Base-by-base conservation (phyloP, 257 asterid genomes). In the Solanum pinnatisectum region DNA sequence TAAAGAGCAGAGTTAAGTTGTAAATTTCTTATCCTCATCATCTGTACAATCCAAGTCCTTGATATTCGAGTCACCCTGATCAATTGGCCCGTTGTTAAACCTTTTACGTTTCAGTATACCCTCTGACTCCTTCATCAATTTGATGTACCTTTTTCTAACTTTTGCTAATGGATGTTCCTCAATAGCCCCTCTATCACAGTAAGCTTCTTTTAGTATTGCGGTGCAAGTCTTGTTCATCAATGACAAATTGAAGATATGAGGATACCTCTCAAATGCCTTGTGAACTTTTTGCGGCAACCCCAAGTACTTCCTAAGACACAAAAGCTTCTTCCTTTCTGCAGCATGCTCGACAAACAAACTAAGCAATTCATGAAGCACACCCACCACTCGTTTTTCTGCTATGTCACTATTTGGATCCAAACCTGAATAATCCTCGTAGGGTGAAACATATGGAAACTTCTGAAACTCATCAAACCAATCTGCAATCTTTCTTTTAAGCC, bases 231-330 rank as follows among this genome's bases (percentile, higher is more conserved):
- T 95, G 76, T 94, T 95, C 94, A 88, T 96, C 87, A 93, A 70
- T 7, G 98, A 96, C 89, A 95, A 67, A 85, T 96, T 93, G 83
- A 96, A 96, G 65, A 95, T 92, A 56, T 92, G 91, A 30, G 99
- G 98, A 86, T 95, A 96, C 93, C 98, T 95, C 93, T 93, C 98
- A 16, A 96, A 96, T 5, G 98, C 98, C 93, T 91, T 95, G 92
- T 96, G 98, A 87, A 95, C 92, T 90, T 95, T 95, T 90, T 96
- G 99, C 1, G 99, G 99, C 90, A 96, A 90, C 7, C 98, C 98
- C 86, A 96, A 90, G 85, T 89, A 88, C 83, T 94, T 94, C 91
- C 94, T 93, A 90, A 95, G 91, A 83, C 93, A 91, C 88, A 95
- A 89, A n/a, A 96, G 72, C 32, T 85, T 89, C 90, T 93, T 96